Evolutionary conservation across 2,329 filamentous ascomycete species (phyloP), one percentile per base, ranked within the genome.

Genomic region (Sporothrix protearum): DNA sequence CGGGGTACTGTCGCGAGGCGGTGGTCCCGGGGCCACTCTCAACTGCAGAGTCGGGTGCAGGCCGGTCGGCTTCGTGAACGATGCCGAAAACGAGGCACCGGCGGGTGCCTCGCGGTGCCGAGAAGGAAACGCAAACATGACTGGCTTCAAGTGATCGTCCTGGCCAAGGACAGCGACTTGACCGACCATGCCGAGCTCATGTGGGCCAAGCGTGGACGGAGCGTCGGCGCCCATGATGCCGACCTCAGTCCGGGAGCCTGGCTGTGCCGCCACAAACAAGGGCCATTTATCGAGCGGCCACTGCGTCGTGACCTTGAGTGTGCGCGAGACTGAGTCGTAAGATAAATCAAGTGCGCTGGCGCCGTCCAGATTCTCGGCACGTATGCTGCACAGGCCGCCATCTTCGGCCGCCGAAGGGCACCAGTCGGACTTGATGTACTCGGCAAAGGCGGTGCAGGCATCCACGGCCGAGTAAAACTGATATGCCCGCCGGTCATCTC

Each of bases 11-110:
- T 45, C 55, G 84, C 81, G 0, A 0, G 86, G 86, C 19, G 86
- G 81, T 28, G 83, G 78, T 30, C 81, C 82, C 3, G 84, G 82
- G 61, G 86, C 85, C 47, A 97, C 82, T 1, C 82, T 85, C 69
- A 97, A 84, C 76, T 89, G 87, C 73, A 97, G 83, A 0, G 89
- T 92, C 1, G 95, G 95, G 80, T 97, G 95, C 10, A 97, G 85
- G 9, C 95, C 94, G 0, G 89, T 91, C 0, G 94, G 94, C 2
- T 83, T 74, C n/a, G 87, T 78, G 77, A 97, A 94, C 0, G 81
- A 80, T 25, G 89, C 85, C 0, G 83, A 85, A 79, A 93, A 96
- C 68, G 81, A 85, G 0, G 83, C 79, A 0, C 80, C 76, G 25
- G 77, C 76, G 1, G 80, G 77, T 14, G 86, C 83, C 75, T 91